phyloP scores from a whole-genome alignment of 2,329 filamentous ascomycete genomes.

The Zymoseptoria pseudotritici region DNA sequence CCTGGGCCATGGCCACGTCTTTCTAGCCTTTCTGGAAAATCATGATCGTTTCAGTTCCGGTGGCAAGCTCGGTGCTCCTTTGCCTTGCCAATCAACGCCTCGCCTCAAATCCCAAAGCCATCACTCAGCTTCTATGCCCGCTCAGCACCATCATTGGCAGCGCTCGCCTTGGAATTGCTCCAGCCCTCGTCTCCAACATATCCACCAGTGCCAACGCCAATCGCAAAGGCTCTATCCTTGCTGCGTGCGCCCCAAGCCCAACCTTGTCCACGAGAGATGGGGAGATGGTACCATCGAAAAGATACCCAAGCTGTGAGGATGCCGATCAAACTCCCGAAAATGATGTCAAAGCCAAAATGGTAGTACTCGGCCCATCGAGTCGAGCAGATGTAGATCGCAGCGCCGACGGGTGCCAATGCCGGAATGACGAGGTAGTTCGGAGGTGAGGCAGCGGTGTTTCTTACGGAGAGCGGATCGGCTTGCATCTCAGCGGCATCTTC shows the following conservation, averaged over 20 bases:
- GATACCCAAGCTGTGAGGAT: conserved; percentile 62
- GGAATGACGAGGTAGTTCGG: conserved; percentile 59
- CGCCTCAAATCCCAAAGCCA: not conserved
- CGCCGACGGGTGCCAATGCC: conserved; percentile 14
- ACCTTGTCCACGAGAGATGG: conserved; percentile 68
- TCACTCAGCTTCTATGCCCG: not conserved
- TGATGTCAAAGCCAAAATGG: conserved; percentile 87
- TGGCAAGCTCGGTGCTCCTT: not conserved
- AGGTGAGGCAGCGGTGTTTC: conserved; percentile 71
- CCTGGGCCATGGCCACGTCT: not conserved
- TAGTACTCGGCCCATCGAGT: conserved; percentile 84
- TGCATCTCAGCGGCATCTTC: conserved; percentile 16
- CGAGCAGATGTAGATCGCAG: conserved; percentile 38
- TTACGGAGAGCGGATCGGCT: conserved; percentile 30
- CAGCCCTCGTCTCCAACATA: conserved; percentile 45
- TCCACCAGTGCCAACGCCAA: conserved; percentile 52
- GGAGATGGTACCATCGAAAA: conserved; percentile 81
- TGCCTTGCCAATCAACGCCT: not conserved
- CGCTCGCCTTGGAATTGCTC: conserved; percentile 14
- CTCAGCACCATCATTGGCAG: conserved; percentile 1
- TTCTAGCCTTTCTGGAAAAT: not conserved
- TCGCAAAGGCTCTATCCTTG: conserved; percentile 67
- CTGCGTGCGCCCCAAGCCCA: conserved; percentile 84
- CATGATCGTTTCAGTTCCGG: not conserved
- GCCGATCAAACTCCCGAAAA: conserved; percentile 78